Evolutionary conservation across 345 rosid genomes (phyloP), one percentile per base, ranked within the genome.

Genomic region (Lepidium aucheri): DNA sequence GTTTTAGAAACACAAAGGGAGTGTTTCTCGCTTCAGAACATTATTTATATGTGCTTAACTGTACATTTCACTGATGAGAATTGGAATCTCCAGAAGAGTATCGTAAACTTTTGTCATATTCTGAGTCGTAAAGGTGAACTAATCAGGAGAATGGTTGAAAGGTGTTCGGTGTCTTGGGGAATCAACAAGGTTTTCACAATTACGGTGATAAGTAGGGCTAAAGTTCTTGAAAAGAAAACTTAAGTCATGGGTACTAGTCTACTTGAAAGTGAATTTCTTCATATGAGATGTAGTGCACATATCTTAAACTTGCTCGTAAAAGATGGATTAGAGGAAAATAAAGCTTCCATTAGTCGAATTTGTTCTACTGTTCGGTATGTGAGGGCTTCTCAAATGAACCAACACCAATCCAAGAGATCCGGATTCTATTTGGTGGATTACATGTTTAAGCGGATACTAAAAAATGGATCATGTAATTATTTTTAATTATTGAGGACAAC

Each of bases 111-210:
- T 52, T 51, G 12, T 8, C 69, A 52, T 4, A 52, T 65, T 20
- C 28, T 16, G 1, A 65, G 49, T 40, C 70, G 53, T 3, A 51
- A 36, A 14, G 24, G 61, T 2, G 52, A 65, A 10, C 3, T 52
- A 0, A 58, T 76, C 8, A 68, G 51, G 2, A 60, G 64, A 9
- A 9, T 38, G 28, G 1, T 65, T 24, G 26, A 24, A 0, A 3
- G 26, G 3, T 24, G 26, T 24, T 24, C 3, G 9, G 7, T 49
- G 22, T 16, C 20, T 34, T 77, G 66, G 74, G 70, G 42, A 4
- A 43, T 72, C 15, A 54, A 5, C 7, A 72, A 39, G 35, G 63
- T 71, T n/a, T 51, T 67, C 15, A 58, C 56, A 7, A 8, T 77
- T 0, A 68, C 35, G 0, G 13, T 44, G 17, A 68, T 8, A 77